Percentiles rank a stretch among this genome's conserved stretches.
Evolutionary conservation across 2,329 filamentous ascomycete species (phyloP).

Genomic region (Fusarium sp.): DNA sequence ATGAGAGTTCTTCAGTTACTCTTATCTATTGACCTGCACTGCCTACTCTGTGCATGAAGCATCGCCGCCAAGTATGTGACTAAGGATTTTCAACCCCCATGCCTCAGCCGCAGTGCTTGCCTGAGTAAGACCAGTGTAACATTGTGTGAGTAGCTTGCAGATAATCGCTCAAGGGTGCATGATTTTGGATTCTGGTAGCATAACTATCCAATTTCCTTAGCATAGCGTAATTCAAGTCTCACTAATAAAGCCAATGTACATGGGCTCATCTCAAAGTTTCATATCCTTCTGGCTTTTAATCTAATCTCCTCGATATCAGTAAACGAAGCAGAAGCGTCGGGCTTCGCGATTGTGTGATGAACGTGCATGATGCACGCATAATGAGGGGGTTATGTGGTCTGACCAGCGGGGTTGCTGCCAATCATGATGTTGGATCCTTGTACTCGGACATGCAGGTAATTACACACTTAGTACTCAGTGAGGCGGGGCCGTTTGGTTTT

Average conservation of each 20-base stretch:
- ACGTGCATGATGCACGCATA: neutral
- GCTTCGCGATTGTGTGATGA: neutral
- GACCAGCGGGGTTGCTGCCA: neutral
- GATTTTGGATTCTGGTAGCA: neutral
- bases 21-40: neutral
- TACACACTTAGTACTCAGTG: neutral
- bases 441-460: neutral
- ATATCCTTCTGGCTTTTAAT: too few species aligned
- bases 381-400: neutral
- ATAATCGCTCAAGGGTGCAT: neutral
- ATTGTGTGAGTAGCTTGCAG: neutral
- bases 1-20: neutral
- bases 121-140: too few species aligned
- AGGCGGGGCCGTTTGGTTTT: too few species aligned
- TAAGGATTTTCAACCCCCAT: neutral
- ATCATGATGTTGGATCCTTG: neutral
- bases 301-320: too few species aligned
- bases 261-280: too few species aligned
- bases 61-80: neutral
- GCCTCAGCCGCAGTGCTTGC: neutral
- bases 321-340: too few species aligned
- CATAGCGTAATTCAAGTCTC: rapidly evolving
- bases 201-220: neutral
- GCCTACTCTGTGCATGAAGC: neutral
- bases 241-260: too few species aligned